A percentile compares a stretch with the other conserved stretches of the same genome.
Evolutionary conservation across 2,329 filamentous ascomycete genomes (phyloP).

Genomic region (Hypoxylon sp.): DNA sequence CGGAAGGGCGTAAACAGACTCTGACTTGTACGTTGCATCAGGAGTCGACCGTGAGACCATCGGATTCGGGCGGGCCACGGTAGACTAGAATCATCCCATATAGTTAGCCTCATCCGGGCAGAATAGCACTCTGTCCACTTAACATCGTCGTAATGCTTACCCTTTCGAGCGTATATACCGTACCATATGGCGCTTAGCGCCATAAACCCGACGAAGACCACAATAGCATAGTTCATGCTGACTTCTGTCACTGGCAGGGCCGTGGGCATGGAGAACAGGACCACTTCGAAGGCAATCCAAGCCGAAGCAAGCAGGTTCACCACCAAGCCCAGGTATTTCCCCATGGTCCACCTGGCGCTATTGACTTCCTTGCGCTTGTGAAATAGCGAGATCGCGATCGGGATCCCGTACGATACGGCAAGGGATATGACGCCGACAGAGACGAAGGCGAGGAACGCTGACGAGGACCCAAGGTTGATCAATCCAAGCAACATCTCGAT

Average conservation of each 20-base stretch:
- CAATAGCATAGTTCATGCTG: slow-evolving; percentile 60
- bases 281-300: slow-evolving; percentile 61
- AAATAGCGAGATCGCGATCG: slow-evolving; percentile 59
- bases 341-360: slow-evolving; percentile 58
- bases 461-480: slow-evolving; percentile 65
- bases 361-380: slow-evolving; percentile 56
- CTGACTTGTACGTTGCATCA: slow-evolving; percentile 5
- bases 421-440: slow-evolving; percentile 63
- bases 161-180: slow-evolving; percentile 57
- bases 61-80: slow-evolving; percentile 43
- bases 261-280: slow-evolving; percentile 57
- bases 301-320: slow-evolving; percentile 56
- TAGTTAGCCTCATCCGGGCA: slow-evolving; percentile 3
- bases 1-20: not conserved
- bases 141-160: slow-evolving; percentile 45
- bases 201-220: slow-evolving; percentile 58
- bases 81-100: slow-evolving; percentile 37
- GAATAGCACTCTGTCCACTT: not conserved
- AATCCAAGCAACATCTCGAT: slow-evolving; percentile 63
- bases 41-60: slow-evolving; percentile 38
- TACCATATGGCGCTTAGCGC: slow-evolving; percentile 56
- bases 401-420: slow-evolving; percentile 63
- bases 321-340: slow-evolving; percentile 50
- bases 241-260: slow-evolving; percentile 42
- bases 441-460: slow-evolving; percentile 65